These are phyloP conservation scores for Yarrowia sp. DNA, from an alignment of 805 yeast species.

Conservation along the genomic window DNA sequence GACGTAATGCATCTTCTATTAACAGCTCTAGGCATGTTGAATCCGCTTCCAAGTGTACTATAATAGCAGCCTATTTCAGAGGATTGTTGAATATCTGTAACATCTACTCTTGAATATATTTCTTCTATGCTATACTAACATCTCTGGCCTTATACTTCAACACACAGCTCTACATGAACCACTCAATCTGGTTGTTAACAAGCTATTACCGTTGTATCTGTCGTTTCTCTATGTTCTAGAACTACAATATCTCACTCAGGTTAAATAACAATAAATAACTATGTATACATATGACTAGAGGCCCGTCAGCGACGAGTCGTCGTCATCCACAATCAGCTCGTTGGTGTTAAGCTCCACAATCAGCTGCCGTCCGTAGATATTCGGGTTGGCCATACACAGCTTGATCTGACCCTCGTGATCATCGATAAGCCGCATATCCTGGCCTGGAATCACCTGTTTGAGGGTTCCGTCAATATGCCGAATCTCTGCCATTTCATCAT, in stretches of 20 bases:
- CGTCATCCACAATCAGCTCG: constrained; percentile 37
- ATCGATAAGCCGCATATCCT: constrained; percentile 53
- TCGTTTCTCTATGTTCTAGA: too few relatives aligned
- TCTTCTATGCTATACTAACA: too few relatives aligned
- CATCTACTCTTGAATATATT: too few relatives aligned
- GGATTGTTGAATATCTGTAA: too few relatives aligned
- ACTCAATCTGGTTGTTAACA: too few relatives aligned
- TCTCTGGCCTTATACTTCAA: too few relatives aligned
- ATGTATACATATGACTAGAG: constrained; percentile 4
- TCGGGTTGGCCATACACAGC: constrained; percentile 63
- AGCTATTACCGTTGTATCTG: too few relatives aligned
- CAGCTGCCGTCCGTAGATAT: constrained; percentile 58
- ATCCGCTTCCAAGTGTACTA: too few relatives aligned
- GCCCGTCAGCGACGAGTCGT: constrained; percentile 26
- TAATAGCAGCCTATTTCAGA: too few relatives aligned
- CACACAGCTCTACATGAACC: too few relatives aligned
- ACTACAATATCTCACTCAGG: neutral
- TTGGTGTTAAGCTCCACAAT: constrained; percentile 44
- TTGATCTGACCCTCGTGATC: constrained; percentile 42
- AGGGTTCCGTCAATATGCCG: constrained; percentile 50
- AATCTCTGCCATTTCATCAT: constrained; percentile 68
- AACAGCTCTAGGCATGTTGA: too few relatives aligned
- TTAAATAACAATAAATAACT: constrained; percentile 13
- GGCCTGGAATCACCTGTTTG: constrained; percentile 70
- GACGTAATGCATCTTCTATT: too few relatives aligned